Conservation (phyloP, 306 rosid species). For the Glycine latifolia region DNA sequence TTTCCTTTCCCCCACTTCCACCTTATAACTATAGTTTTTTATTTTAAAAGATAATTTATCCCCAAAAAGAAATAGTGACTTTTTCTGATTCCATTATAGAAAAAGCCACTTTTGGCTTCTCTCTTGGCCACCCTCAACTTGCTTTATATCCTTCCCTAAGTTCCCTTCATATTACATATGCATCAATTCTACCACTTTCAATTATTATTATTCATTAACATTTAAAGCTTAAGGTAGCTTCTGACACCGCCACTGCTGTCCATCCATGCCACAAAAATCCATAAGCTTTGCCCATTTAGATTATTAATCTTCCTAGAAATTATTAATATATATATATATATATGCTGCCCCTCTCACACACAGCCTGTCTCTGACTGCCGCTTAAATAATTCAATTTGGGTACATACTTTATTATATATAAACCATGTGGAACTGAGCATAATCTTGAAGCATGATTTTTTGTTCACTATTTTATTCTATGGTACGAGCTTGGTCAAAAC, state of each 20-base stretch:
- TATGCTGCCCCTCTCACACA: constrained; percentile 28
- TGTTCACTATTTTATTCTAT: constrained; percentile 2
- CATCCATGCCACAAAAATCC: constrained; percentile 52
- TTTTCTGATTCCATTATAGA: constrained; percentile 44
- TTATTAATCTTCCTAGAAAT: neutral
- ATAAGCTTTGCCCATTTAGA: constrained; percentile 42
- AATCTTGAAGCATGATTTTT: constrained; percentile 32
- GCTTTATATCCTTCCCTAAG: constrained; percentile 37
- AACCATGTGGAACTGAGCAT: constrained; percentile 37
- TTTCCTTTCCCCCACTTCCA: neutral
- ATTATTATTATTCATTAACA: constrained; percentile 39
- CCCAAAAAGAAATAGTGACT: constrained; percentile 40
- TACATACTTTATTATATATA: constrained; percentile 1
- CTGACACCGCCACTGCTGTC: constrained; percentile 62
- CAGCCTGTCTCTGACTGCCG: constrained; percentile 46
- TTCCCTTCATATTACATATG: constrained; percentile 4
- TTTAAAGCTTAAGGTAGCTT: constrained; percentile 28
- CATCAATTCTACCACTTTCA: neutral
- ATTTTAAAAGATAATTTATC: constrained; percentile 34
- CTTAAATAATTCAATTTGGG: constrained; percentile 26
- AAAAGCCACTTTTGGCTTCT: constrained; percentile 54
- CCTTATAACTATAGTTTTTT: too few relatives aligned
- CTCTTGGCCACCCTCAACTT: constrained; percentile 49
- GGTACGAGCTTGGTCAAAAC: constrained; percentile 23
- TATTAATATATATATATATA: constrained; percentile 35